These are phyloP conservation scores for Xylariales sp. DNA, from an alignment of 2,329 filamentous ascomycete genomes.

Conservation along the genomic window DNA sequence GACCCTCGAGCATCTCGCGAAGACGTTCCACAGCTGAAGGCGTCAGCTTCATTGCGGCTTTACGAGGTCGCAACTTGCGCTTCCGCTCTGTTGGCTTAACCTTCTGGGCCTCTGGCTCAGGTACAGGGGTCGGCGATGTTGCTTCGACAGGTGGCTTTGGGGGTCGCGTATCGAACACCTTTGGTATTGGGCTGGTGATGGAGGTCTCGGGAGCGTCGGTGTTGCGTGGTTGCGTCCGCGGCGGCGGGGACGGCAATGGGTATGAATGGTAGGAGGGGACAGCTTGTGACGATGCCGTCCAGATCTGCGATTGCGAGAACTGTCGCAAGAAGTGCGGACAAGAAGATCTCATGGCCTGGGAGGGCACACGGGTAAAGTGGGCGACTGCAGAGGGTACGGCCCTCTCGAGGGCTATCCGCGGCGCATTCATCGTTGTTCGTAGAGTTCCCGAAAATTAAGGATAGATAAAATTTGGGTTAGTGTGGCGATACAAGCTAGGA, in stretches of 20 bases:
- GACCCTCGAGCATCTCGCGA: slow-evolving; percentile 71
- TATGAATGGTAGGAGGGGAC: slow-evolving; percentile 47
- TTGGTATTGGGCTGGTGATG: slow-evolving; percentile 43
- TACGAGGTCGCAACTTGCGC: slow-evolving; percentile 72
- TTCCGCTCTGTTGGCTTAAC: slow-evolving; percentile 56
- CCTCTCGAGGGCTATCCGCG: slow-evolving; percentile 27
- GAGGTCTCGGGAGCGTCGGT: slow-evolving; percentile 42
- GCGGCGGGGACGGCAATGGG: slow-evolving; percentile 36
- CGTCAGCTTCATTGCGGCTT: slow-evolving; percentile 87
- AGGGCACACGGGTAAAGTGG: slow-evolving; percentile 30
- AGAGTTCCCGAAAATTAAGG: too few relatives aligned
- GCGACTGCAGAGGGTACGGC: slow-evolving; percentile 18
- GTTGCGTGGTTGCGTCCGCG: slow-evolving; percentile 30
- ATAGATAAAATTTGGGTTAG: too few relatives aligned
- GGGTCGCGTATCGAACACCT: slow-evolving; percentile 49
- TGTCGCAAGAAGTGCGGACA: slow-evolving; percentile 35
- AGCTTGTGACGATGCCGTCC: slow-evolving; percentile 17
- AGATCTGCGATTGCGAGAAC: slow-evolving; percentile 30
- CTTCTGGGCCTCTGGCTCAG: slow-evolving; percentile 64
- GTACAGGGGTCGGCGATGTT: neutral
- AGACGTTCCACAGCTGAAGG: slow-evolving; percentile 76
- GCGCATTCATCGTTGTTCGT: slow-evolving; percentile 40
- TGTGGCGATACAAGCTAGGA: slow-evolving; percentile 1
- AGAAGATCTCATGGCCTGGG: slow-evolving; percentile 34
- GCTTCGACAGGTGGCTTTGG: slow-evolving; percentile 20